Evolutionary conservation across 2,329 filamentous ascomycete genomes (phyloP), one percentile per base, ranked within the genome.

Genomic region (Conoideocrella luteorostrata): DNA sequence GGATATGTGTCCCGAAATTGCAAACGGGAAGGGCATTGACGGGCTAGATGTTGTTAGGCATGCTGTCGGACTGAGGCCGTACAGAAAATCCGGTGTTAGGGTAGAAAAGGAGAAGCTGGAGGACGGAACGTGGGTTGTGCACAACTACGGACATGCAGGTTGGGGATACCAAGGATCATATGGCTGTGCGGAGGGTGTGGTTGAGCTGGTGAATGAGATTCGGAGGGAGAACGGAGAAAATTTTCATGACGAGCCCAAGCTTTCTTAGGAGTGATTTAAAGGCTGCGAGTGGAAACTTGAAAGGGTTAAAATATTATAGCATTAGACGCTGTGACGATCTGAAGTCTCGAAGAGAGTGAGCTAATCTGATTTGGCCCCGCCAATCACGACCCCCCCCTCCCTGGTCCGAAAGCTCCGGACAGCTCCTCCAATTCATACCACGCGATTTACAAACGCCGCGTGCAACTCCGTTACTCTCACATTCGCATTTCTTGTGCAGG

Each of bases 91-190:
- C 2, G 89, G 89, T 0, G 80, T 87, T 17, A 75, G 89, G 45
- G 69, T 95, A 12, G 88, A 94, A 64, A 82, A 57, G 42, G 65
- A 68, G 52, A 55, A 51, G 17, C 41, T 66, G 23, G 67, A 74
- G 40, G 80, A 77, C 6, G 72, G 78, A 3, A 75, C 62, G 3
- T 71, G 75, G 62, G 75, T 89, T n/a, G 82, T 93, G 43, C 87
- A 91, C 60, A 86, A 88, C 55, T 90, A 90, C 53, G 86, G 86
- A 0, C 85, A 89, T 60, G 82, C 79, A 1, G 86, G 86, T 2
- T 88, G 84, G 74, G 89, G 89, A 10, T 95, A 78, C 47, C 77
- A 80, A 57, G 75, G 72, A 2, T 78, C 70, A 20, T 91, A 84
- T 62, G 86, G 86, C 1, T 88, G 84, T 60, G 78, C 85, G 1